A percentile compares a stretch with the other conserved stretches of the same genome.
Conservation (phyloP, 2,329 filamentous ascomycete species). For the Colletotrichum chlorophyti region DNA sequence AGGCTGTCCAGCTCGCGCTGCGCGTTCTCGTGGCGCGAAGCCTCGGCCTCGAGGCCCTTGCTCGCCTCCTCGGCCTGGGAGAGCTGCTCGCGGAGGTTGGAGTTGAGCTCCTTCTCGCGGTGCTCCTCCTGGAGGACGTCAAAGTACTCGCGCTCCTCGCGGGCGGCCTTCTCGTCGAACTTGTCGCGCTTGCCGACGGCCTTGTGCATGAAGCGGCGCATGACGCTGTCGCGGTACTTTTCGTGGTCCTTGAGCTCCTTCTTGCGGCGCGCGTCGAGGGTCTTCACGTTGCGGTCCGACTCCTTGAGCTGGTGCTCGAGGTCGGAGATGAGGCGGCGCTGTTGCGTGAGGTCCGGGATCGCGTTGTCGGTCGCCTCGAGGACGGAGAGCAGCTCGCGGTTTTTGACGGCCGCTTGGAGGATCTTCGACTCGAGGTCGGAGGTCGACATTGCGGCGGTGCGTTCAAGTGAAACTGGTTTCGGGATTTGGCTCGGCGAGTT, state of each 20-base stretch:
- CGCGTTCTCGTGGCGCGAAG: slow-evolving; percentile 44
- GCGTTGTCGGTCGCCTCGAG: slow-evolving; percentile 59
- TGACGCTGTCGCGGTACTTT: slow-evolving; percentile 58
- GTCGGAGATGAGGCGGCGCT: slow-evolving; percentile 51
- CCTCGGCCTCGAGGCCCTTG: slow-evolving; percentile 43
- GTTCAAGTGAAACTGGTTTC: no score
- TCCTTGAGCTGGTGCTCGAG: slow-evolving; percentile 48
- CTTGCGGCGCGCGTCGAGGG: slow-evolving; percentile 47
- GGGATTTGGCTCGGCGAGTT: no score
- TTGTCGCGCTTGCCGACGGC: slow-evolving; percentile 55
- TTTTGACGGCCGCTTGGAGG: slow-evolving; percentile 45
- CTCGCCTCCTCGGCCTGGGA: slow-evolving; percentile 45
- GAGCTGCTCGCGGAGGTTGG: slow-evolving; percentile 47
- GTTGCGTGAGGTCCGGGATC: slow-evolving; percentile 50
- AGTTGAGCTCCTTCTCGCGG: slow-evolving; percentile 49
- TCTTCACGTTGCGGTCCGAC: slow-evolving; percentile 44
- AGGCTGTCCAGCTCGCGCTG: slow-evolving; percentile 56
- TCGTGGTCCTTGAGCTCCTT: slow-evolving; percentile 59
- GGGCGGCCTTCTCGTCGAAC: slow-evolving; percentile 55
- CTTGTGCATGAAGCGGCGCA: slow-evolving; percentile 59
- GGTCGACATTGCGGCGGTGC: background rate
- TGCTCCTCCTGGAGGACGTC: slow-evolving; percentile 57
- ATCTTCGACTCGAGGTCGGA: slow-evolving; percentile 43
- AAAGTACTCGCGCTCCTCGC: slow-evolving; percentile 63
- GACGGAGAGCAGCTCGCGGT: slow-evolving; percentile 50